A percentile compares a stretch with the other conserved stretches of the same genome.
Evolutionary conservation across 345 rosid genomes (phyloP).

Genomic region (Ailanthus altissimus): DNA sequence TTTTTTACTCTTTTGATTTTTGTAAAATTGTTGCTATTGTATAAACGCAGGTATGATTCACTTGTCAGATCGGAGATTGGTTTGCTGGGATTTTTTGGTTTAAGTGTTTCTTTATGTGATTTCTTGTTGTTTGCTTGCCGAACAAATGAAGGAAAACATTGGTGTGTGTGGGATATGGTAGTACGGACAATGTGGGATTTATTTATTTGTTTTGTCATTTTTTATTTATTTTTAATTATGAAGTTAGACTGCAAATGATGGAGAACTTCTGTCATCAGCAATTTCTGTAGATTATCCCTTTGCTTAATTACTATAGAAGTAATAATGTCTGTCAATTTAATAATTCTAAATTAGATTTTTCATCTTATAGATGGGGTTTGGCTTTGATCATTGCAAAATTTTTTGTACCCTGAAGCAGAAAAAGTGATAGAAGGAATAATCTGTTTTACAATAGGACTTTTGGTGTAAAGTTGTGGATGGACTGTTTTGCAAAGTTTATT

Average conservation of each 20-base stretch:
- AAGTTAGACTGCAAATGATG: not conserved
- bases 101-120: not conserved
- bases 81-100: not conserved
- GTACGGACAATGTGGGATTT: conserved; percentile 2
- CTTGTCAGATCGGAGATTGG: not conserved
- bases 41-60: not conserved
- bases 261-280: not conserved
- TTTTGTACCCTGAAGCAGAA: not conserved
- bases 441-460: not conserved
- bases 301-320: not conserved
- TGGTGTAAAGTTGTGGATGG: not conserved
- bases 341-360: not conserved
- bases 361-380: not conserved
- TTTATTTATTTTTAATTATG: not conserved
- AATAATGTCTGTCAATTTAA: not conserved
- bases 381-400: not conserved
- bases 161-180: not conserved
- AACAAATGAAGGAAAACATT: not conserved
- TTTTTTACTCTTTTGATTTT: not conserved
- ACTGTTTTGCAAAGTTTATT: not conserved
- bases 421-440: not conserved
- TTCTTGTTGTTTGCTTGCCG: not conserved
- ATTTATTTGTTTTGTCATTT: not conserved
- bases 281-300: not conserved
- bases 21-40: not conserved